Conservation (phyloP, 352 stramenopile genomes). For the Lagenidium sp. region DNA sequence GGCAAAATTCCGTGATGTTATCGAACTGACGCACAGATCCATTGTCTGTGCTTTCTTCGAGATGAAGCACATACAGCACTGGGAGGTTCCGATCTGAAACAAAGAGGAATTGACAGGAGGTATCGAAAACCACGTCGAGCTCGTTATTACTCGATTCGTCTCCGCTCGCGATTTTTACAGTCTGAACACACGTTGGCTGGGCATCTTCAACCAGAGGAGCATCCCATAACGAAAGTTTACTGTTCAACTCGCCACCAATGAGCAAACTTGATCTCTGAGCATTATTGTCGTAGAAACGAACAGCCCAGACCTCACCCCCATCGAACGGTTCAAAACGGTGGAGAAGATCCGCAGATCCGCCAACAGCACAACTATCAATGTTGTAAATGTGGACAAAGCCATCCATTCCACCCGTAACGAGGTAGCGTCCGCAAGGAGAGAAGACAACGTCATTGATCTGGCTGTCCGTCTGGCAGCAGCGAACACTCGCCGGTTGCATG, state of each 20-base stretch:
- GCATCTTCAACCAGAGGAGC: constrained; percentile 41
- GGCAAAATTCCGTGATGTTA: constrained; percentile 73
- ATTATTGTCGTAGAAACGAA: constrained; percentile 60
- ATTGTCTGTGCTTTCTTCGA: constrained; percentile 24
- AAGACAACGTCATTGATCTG: constrained; percentile 80
- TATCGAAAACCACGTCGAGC: constrained; percentile 64
- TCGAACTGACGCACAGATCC: constrained; percentile 47
- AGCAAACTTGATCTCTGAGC: constrained; percentile 39
- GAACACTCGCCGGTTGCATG: constrained; percentile 55
- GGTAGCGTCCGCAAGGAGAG: constrained; percentile 34
- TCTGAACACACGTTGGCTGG: constrained; percentile 52
- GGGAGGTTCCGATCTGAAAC: constrained; percentile 58
- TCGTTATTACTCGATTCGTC: too few species aligned
- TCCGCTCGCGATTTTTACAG: constrained; percentile 28
- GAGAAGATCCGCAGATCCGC: constrained; percentile 51
- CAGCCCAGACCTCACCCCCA: constrained; percentile 51
- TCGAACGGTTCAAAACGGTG: constrained; percentile 76
- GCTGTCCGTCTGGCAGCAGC: constrained; percentile 53
- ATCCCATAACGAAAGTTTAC: constrained; percentile 50
- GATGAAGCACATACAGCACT: constrained; percentile 60
- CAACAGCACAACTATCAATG: constrained; percentile 30
- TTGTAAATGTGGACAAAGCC: constrained; percentile 78
- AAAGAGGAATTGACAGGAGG: constrained; percentile 66
- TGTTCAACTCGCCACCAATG: constrained; percentile 61
- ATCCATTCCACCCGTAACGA: constrained; percentile 66